Percentiles rank a stretch among this genome's conserved stretches.
phyloP scores from a whole-genome alignment of 768 basidiomycete genomes.

The Leccinellum albellum region DNA sequence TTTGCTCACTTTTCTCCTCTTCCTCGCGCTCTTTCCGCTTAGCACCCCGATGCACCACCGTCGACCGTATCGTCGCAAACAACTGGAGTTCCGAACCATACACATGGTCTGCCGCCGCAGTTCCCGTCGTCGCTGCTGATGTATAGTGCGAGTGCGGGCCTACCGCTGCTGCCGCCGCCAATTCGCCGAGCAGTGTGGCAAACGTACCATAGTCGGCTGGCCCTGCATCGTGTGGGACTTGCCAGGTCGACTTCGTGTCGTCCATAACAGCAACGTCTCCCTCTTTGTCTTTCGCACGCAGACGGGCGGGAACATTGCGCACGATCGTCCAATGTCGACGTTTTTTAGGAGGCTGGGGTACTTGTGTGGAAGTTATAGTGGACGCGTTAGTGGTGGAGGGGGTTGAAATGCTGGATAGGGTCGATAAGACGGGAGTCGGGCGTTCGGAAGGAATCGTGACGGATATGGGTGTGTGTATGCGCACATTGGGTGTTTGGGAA shows the following conservation, averaged over 20 bases:
- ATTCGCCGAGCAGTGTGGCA: not conserved
- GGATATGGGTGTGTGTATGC: conserved; percentile 25
- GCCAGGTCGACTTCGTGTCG: conserved; percentile 40
- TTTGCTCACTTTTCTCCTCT: not conserved
- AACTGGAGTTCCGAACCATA: conserved; percentile 19
- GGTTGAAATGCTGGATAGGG: conserved; percentile 2
- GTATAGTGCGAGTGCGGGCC: not conserved
- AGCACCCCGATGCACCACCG: conserved; percentile 23
- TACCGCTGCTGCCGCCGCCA: not conserved
- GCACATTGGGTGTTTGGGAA: not conserved
- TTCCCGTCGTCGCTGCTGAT: not conserved
- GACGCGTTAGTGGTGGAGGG: not conserved
- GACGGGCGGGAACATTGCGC: conserved; percentile 47
- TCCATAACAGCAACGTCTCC: conserved; percentile 33
- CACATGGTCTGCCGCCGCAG: conserved; percentile 3
- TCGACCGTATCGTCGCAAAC: conserved; percentile 39
- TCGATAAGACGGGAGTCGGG: conserved; percentile 14
- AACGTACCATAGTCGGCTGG: conserved; percentile 62
- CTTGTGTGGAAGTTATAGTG: not conserved
- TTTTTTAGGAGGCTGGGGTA: conserved; percentile 18
- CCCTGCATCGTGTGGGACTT: conserved; percentile 49
- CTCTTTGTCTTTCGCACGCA: conserved; percentile 51
- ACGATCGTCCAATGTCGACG: conserved; percentile 61
- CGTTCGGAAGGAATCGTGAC: conserved; percentile 25
- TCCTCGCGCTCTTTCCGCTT: conserved; percentile 16